Conservation (phyloP, 495 filamentous ascomycete species). For the Penicillium robsamsonii region DNA sequence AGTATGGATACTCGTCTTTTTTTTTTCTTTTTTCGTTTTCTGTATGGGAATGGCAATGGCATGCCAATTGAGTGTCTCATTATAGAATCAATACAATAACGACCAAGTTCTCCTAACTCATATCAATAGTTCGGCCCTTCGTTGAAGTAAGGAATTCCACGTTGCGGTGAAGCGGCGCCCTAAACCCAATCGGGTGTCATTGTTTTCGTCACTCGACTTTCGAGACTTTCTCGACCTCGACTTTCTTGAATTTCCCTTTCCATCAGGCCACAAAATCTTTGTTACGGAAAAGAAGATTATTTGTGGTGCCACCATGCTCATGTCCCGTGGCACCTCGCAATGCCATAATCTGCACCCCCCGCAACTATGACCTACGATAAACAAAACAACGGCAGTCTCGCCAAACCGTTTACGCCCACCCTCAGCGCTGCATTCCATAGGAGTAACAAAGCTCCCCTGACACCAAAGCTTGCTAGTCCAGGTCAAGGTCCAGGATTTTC, state of each 20-base stretch:
- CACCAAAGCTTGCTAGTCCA: conserved; percentile 51
- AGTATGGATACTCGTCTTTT: neutral
- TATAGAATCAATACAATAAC: neutral
- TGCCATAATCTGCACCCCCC: conserved; percentile 40
- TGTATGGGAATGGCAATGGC: neutral
- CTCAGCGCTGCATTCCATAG: conserved; percentile 48
- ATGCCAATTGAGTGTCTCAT: neutral
- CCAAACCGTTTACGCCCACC: conserved; percentile 51
- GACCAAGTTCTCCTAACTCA: neutral
- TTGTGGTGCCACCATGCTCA: conserved; percentile 40
- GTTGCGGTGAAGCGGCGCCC: conserved; percentile 31
- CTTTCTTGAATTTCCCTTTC: neutral
- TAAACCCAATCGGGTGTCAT: conserved; percentile 27
- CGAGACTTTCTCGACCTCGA: conserved; percentile 5
- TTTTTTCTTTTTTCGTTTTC: neutral
- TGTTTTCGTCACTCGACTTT: conserved; percentile 24
- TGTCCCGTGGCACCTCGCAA: conserved; percentile 35
- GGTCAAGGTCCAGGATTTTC: conserved; percentile 27
- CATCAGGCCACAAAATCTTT: conserved; percentile 14
- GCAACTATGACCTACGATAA: conserved; percentile 55
- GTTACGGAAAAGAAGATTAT: neutral
- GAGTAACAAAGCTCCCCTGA: conserved; percentile 43
- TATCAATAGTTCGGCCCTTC: conserved; percentile 2
- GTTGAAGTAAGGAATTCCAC: conserved; percentile 20
- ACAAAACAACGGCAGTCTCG: conserved; percentile 45